These are phyloP conservation scores for Epichloe elymi DNA, from an alignment of 2,329 filamentous ascomycete genomes.

Conservation along the genomic window DNA sequence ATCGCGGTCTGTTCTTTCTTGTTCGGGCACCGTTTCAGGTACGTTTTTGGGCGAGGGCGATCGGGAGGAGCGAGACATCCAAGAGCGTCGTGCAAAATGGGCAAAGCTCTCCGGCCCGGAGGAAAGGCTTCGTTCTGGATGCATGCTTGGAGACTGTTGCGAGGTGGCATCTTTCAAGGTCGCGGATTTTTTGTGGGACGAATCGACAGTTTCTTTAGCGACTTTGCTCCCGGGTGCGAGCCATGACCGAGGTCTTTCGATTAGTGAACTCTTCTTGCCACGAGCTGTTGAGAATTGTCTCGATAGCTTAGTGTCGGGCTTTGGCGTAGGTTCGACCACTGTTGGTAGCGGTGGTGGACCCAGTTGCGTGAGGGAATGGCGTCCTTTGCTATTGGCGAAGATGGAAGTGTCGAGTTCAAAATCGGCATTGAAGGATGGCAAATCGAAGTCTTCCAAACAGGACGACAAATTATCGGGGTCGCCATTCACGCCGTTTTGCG, in stretches of 20 bases:
- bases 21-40: constrained; percentile 14
- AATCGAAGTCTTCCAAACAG: constrained; percentile 30
- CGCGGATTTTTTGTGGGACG: constrained; percentile 7
- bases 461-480: background rate
- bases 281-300: constrained; percentile 11
- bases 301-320: constrained; percentile 1
- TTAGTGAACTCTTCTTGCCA: constrained; percentile 31
- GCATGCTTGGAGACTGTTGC: constrained; percentile 10
- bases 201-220: constrained; percentile 13
- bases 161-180: constrained; percentile 2
- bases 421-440: constrained; percentile 39
- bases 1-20: constrained; percentile 10
- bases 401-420: constrained; percentile 35
- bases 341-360: constrained; percentile 6
- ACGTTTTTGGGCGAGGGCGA: constrained; percentile 28
- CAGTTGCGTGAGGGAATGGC: background rate
- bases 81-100: constrained; percentile 11
- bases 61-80: constrained; percentile 5
- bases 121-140: constrained; percentile 23
- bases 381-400: constrained; percentile 17
- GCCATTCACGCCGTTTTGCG: background rate
- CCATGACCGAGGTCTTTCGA: constrained; percentile 40
- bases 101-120: constrained; percentile 33
- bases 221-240: constrained; percentile 31
- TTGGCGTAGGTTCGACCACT: background rate